Percentiles rank a stretch among this genome's conserved stretches.
Evolutionary conservation across 257 asterid species (phyloP).

Genomic region (Solanum corneliomulleri): DNA sequence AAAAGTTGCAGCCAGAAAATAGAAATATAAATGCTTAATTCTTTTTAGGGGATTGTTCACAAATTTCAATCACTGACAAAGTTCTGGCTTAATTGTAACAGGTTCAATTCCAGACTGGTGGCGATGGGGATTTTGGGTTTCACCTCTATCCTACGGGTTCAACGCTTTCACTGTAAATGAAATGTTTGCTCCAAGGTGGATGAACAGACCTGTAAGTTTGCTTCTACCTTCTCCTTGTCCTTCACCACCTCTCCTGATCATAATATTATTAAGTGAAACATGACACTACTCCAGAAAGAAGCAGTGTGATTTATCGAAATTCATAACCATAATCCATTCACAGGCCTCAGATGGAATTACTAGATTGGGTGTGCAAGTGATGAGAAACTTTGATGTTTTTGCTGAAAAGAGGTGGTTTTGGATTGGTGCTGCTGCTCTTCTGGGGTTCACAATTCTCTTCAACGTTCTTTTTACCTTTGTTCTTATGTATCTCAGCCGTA

Average conservation of each 20-base stretch:
- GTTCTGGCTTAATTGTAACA: slow-evolving; percentile 6
- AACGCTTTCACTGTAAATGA: slow-evolving; percentile 47
- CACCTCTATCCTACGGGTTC: slow-evolving; percentile 47
- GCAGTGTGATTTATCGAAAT: not conserved
- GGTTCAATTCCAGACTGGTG: slow-evolving; percentile 56
- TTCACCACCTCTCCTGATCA: not conserved
- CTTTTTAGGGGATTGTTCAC: not conserved
- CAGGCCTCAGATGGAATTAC: slow-evolving; percentile 28
- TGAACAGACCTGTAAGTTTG: slow-evolving; percentile 21
- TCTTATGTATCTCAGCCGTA: slow-evolving; percentile 48
- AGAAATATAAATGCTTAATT: not conserved
- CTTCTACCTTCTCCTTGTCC: not conserved
- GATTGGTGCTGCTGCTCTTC: slow-evolving; percentile 50
- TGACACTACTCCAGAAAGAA: not conserved
- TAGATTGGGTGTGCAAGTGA: slow-evolving; percentile 30
- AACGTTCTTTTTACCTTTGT: slow-evolving; percentile 43
- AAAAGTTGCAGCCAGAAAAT: not conserved
- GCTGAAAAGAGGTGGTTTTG: slow-evolving; percentile 47
- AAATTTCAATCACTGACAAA: slow-evolving; percentile 2
- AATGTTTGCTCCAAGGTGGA: slow-evolving; percentile 57
- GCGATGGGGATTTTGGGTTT: slow-evolving; percentile 64
- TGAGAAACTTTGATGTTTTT: slow-evolving; percentile 28
- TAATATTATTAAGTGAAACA: not conserved
- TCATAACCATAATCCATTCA: not conserved
- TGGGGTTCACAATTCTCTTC: slow-evolving; percentile 36